Evolutionary conservation across 345 rosid genomes (phyloP).

Genomic region (Hypericum androsaemum): DNA sequence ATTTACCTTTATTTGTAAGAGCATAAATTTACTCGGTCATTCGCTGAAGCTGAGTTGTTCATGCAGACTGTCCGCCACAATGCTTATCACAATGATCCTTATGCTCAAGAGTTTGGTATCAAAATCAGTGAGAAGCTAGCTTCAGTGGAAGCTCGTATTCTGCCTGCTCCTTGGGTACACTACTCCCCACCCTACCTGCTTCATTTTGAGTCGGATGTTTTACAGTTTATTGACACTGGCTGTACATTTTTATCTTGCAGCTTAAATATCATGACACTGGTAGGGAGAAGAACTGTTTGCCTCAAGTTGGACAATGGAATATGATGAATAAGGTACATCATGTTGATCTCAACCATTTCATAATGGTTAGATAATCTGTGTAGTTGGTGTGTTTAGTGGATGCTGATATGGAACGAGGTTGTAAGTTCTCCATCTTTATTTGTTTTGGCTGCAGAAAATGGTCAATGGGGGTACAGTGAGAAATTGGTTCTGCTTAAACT

Average conservation of each 20-base stretch:
- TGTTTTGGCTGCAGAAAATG: slow-evolving; percentile 67
- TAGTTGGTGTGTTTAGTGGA: too few relatives aligned
- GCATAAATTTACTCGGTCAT: background rate
- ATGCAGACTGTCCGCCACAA: slow-evolving; percentile 70
- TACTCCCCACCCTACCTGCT: too few relatives aligned
- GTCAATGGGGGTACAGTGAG: slow-evolving; percentile 89
- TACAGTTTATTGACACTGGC: background rate
- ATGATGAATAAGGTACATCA: slow-evolving; percentile 90
- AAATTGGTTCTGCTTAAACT: slow-evolving; percentile 87
- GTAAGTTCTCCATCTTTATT: background rate
- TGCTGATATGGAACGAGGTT: background rate
- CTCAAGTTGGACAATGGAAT: slow-evolving; percentile 98
- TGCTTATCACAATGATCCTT: slow-evolving; percentile 62
- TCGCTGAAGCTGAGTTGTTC: slow-evolving; percentile 1
- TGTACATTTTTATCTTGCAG: slow-evolving; percentile 32
- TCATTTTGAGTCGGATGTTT: background rate
- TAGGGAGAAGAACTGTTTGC: slow-evolving; percentile 71
- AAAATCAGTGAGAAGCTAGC: slow-evolving; percentile 81
- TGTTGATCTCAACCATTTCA: background rate
- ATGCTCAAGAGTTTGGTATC: slow-evolving; percentile 93
- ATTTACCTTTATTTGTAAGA: background rate
- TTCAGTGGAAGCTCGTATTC: slow-evolving; percentile 90
- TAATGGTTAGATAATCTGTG: too few relatives aligned
- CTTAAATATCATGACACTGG: slow-evolving; percentile 95
- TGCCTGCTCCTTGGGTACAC: slow-evolving; percentile 88